A percentile compares a stretch with the other conserved stretches of the same genome.
phyloP scores from a whole-genome alignment of 2,329 filamentous ascomycete species.

The Trichoderma citrinoviride region DNA sequence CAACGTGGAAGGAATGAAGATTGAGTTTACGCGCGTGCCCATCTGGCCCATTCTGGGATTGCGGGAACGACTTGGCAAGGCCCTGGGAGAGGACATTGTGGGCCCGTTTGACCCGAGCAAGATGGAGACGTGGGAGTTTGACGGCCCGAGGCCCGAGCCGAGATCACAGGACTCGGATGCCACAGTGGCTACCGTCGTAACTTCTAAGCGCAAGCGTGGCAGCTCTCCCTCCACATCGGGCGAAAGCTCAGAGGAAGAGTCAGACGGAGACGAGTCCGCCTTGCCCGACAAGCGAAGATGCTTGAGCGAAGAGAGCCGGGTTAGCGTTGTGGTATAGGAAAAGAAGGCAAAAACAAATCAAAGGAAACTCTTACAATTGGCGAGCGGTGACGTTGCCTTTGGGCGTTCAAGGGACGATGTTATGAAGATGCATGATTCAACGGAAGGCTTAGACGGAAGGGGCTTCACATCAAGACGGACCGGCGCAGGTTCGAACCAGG shows the following conservation, averaged over 20 bases:
- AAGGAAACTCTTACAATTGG: background rate
- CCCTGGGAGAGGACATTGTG: slow-evolving; percentile 51
- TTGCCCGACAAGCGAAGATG: slow-evolving; percentile 37
- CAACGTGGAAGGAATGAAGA: slow-evolving; percentile 39
- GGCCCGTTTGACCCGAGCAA: slow-evolving; percentile 40
- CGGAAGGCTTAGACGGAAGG: background rate
- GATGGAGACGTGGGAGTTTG: slow-evolving; percentile 48
- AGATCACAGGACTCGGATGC: slow-evolving; percentile 30
- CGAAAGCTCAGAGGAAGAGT: slow-evolving; percentile 42
- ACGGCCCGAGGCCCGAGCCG: slow-evolving; percentile 6
- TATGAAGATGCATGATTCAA: slow-evolving; percentile 11
- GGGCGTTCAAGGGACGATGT: background rate
- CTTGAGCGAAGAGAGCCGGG: slow-evolving; percentile 30
- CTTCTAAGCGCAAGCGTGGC: slow-evolving; percentile 36
- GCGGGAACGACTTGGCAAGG: slow-evolving; percentile 53
- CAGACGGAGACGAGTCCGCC: slow-evolving; percentile 33
- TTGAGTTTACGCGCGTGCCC: slow-evolving; percentile 49
- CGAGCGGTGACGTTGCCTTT: background rate
- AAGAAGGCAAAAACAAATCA: background rate
- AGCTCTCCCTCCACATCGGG: slow-evolving; percentile 40
- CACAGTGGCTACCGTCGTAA: slow-evolving; percentile 3
- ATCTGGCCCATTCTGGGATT: slow-evolving; percentile 56
- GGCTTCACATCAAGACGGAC: slow-evolving; percentile 1
- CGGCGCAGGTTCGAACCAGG: background rate
- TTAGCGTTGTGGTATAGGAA: slow-evolving; percentile 33